Base-by-base conservation (phyloP, 2,329 filamentous ascomycete species). In the Coleophoma cylindrospora region DNA sequence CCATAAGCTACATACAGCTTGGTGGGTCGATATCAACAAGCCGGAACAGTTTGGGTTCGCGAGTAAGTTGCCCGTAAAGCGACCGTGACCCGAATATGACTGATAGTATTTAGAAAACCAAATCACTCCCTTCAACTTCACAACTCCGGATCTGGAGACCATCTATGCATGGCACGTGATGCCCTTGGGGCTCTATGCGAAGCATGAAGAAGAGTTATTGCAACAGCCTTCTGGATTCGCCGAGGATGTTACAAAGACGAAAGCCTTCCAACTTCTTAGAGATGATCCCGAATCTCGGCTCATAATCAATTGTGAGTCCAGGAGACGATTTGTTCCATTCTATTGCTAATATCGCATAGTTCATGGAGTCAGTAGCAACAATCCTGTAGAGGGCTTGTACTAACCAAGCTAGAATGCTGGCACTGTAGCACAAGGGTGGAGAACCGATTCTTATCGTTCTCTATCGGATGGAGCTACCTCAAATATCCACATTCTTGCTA, bases 151-250 rank as follows among this genome's bases (percentile, higher is more conserved):
- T 65, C 81, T 83, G 37, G 85, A 91, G 66, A 81, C 74, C 2
- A 71, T 97, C 15, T 95, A 94, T 64, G 88, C 87, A 22, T 97
- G 92, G 92, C 92, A 96, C 63, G 78, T 97, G 49, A 72, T 96
- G 45, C 92, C 92, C 0, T 69, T 95, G 7, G 82, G 86, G 47
- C 72, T 89, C 0, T 95, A 95, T 65, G 74, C 82, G 7, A 75
- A 86, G 57, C 79, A 95, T 59, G 87, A 95, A 61, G 69, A 75
- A 19, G 70, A 72, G 13, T 71, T 95, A 12, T 70, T 79, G 37
- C 66, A 69, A 5, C 76, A 82, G 57, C 73, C 62, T 41, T 61
- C 61, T 5, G 64, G 63, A 3, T 58, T 54, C 37, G 58, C 70
- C 17, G 45, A 69, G 2, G 75, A 87, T 54, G 74, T 88, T 49